Percentiles rank a stretch among this genome's conserved stretches.
Conservation (phyloP, 148 eudicot species). For the Rhododendron griersonianum region DNA sequence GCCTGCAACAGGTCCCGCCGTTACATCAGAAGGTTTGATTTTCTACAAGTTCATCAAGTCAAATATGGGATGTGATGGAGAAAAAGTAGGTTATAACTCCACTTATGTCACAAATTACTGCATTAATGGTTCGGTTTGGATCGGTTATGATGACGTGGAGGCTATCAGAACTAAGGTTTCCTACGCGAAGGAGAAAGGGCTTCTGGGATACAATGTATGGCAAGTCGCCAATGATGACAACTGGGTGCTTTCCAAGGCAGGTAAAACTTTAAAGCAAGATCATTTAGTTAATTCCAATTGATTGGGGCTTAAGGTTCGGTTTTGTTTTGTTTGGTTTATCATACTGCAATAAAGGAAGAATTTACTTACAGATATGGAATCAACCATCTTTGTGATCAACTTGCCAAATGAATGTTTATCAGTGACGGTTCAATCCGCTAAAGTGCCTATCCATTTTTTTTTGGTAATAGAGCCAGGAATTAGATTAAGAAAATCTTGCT, state of each 20-base stretch:
- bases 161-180: constrained; percentile 44
- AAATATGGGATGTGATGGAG: constrained; percentile 16
- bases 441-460: too few species aligned
- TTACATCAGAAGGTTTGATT: constrained; percentile 27
- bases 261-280: background rate
- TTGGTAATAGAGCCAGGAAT: too few species aligned
- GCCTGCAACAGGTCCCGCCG: constrained; percentile 27
- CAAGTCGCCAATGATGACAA: constrained; percentile 33
- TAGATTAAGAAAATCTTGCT: too few species aligned
- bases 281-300: background rate
- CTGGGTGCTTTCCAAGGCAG: constrained; percentile 42
- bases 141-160: constrained; percentile 46
- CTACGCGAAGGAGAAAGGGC: constrained; percentile 40
- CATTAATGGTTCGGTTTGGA: constrained; percentile 29
- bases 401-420: background rate
- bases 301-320: background rate
- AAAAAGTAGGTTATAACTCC: constrained; percentile 21
- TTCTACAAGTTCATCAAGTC: constrained; percentile 25
- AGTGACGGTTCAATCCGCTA: background rate
- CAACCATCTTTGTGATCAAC: background rate
- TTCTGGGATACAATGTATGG: constrained; percentile 36
- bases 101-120: constrained; percentile 33
- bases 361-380: too few species aligned
- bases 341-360: background rate
- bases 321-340: background rate